These are phyloP conservation scores for Achaetomium macrosporum DNA, from an alignment of 2,329 filamentous ascomycete genomes.

Conservation along the genomic window DNA sequence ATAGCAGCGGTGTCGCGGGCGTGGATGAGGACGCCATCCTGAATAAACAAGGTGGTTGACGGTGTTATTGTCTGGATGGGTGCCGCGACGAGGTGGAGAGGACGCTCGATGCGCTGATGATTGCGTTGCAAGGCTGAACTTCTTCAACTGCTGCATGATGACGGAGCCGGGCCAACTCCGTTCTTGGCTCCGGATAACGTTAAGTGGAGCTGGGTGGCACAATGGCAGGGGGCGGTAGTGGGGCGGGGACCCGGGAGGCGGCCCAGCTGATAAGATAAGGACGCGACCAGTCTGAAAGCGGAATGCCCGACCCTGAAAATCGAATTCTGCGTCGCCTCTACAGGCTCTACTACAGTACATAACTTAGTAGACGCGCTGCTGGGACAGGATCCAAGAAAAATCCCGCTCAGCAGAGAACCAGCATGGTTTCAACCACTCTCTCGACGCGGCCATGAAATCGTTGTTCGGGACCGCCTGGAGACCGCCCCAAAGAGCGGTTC, in stretches of 20 bases:
- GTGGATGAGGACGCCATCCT: constrained; percentile 67
- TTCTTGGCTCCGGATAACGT: not conserved
- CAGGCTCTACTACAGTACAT: too few relatives aligned
- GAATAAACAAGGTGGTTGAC: not conserved
- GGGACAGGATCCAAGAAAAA: constrained; percentile 1
- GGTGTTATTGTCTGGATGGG: not conserved
- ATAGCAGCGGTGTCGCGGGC: constrained; percentile 62
- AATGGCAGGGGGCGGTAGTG: too few relatives aligned
- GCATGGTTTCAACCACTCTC: constrained; percentile 18
- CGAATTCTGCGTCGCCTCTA: too few relatives aligned
- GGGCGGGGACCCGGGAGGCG: not conserved
- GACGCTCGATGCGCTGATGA: too few relatives aligned
- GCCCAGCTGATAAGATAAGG: constrained; percentile 2
- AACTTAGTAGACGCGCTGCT: too few relatives aligned
- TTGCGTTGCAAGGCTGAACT: too few relatives aligned
- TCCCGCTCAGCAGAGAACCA: constrained; percentile 3
- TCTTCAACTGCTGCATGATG: constrained; percentile 4
- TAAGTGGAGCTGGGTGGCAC: too few relatives aligned
- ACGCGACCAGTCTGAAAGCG: not conserved
- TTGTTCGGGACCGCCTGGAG: constrained; percentile 21
- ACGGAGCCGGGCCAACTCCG: constrained; percentile 2
- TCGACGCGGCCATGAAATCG: constrained; percentile 24
- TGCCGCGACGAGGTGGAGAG: too few relatives aligned
- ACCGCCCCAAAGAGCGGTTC: constrained; percentile 13
- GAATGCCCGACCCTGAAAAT: not conserved